Percentiles rank a stretch among this genome's conserved stretches.
phyloP scores from a whole-genome alignment of 306 rosid species.

The Cotoneaster glaucophyllus region DNA sequence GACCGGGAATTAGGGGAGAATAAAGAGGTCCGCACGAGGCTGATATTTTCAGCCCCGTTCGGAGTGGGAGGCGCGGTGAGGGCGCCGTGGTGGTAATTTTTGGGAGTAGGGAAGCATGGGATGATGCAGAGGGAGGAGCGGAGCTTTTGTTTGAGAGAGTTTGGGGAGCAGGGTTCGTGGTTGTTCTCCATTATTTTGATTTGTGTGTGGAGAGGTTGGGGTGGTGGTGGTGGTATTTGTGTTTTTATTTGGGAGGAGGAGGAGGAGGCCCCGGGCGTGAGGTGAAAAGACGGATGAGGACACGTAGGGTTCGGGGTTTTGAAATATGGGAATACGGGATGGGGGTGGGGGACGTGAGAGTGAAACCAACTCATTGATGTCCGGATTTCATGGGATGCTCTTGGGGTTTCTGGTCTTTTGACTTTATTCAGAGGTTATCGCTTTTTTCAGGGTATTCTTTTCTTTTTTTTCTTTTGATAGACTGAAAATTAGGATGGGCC shows the following conservation, averaged over 20 bases:
- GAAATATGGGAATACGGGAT: no score
- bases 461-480: neutral
- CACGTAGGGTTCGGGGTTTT: conserved; percentile 5
- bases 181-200: neutral
- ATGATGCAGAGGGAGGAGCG: conserved; percentile 46
- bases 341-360: neutral
- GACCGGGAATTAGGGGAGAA: neutral
- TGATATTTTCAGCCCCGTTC: neutral
- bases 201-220: neutral
- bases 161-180: conserved; percentile 19
- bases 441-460: neutral
- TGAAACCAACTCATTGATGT: neutral
- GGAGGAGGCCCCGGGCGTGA: neutral
- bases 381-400: neutral
- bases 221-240: neutral
- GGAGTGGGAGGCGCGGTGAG: conserved; percentile 6
- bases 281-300: conserved; percentile 26
- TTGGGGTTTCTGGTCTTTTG: neutral
- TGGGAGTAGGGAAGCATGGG: conserved; percentile 13
- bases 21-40: conserved; percentile 32
- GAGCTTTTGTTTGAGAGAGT: conserved; percentile 31
- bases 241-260: neutral
- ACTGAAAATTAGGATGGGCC: neutral
- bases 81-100: conserved; percentile 1
- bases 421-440: neutral